phyloP scores from a whole-genome alignment of 163 green algal species.

The Coccomyxa subellipsoidea region DNA sequence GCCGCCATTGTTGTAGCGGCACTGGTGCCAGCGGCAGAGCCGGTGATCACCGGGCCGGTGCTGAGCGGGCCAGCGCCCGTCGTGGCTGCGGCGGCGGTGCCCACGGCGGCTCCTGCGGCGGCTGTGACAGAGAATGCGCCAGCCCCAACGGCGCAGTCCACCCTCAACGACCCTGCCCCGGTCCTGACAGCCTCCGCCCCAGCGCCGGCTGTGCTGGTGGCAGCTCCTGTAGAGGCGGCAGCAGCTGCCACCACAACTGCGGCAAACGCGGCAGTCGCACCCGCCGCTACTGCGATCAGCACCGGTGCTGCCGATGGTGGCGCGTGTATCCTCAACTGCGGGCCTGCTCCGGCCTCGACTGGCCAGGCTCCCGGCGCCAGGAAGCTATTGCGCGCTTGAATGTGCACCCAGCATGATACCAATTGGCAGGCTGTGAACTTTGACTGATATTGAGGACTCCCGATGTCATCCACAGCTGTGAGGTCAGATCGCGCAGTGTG shows the following conservation, averaged over 20 bases:
- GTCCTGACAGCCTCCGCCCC: too few relatives aligned
- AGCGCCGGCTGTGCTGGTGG: too few relatives aligned
- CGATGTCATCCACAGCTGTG: neutral
- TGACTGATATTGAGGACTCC: neutral
- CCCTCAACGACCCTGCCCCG: neutral
- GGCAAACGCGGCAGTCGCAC: too few relatives aligned
- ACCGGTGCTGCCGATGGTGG: neutral
- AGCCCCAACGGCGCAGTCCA: neutral
- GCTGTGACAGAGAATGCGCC: neutral
- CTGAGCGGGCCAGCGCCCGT: neutral
- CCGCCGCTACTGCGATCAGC: too few relatives aligned
- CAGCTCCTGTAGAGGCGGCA: too few relatives aligned
- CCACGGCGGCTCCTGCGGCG: neutral
- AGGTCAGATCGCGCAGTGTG: neutral
- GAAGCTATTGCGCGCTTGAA: neutral
- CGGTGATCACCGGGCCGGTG: neutral
- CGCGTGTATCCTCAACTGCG: neutral
- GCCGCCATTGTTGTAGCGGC: neutral
- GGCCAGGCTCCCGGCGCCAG: neutral
- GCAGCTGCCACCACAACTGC: too few relatives aligned
- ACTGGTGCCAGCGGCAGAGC: neutral
- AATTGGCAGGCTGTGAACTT: neutral
- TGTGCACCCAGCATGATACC: neutral
- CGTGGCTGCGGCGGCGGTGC: neutral
- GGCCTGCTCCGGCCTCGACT: neutral